phyloP scores from a whole-genome alignment of 192 early-diverging fungal genomes.

The Entomortierella chlamydospora region DNA sequence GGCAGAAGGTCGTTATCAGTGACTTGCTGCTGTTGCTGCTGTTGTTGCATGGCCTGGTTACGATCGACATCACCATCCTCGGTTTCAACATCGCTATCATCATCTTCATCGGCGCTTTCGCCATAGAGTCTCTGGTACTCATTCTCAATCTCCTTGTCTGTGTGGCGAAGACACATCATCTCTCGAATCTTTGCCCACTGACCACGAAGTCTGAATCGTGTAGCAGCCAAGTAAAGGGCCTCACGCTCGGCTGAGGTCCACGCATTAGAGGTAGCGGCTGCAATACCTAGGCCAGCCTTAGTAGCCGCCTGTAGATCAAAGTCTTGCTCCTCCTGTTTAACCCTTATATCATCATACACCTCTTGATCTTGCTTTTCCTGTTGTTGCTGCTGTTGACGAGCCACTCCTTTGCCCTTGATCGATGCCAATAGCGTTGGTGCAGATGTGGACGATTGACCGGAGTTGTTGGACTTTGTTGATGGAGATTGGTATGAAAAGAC shows the following conservation, averaged over 20 bases:
- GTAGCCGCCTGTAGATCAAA: background rate
- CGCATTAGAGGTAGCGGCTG: conserved; percentile 1
- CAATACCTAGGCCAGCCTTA: conserved; percentile 10
- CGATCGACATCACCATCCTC: conserved; percentile 2
- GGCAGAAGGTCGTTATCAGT: background rate
- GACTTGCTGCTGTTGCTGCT: background rate
- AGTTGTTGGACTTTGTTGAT: conserved; percentile 19
- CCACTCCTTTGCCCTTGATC: background rate
- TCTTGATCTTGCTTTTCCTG: background rate
- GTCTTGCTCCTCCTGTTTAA: background rate
- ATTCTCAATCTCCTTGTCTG: conserved; percentile 38
- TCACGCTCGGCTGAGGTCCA: conserved; percentile 42
- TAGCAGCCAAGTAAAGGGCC: conserved; percentile 25
- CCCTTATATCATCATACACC: background rate
- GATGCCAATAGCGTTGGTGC: background rate
- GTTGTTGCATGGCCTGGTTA: too few relatives aligned
- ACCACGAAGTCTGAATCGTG: conserved; percentile 22
- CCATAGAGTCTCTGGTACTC: conserved; percentile 39
- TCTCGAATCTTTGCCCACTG: conserved; percentile 47
- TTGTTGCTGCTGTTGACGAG: background rate
- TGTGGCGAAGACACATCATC: conserved; percentile 30
- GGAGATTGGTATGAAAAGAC: conserved; percentile 43
- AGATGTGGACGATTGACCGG: conserved; percentile 8
- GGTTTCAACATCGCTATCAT: background rate
- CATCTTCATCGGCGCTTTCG: conserved; percentile 9